These are phyloP conservation scores for Tetradesmus lagerheimii DNA, from an alignment of 139 green algal species.

Conservation along the genomic window DNA sequence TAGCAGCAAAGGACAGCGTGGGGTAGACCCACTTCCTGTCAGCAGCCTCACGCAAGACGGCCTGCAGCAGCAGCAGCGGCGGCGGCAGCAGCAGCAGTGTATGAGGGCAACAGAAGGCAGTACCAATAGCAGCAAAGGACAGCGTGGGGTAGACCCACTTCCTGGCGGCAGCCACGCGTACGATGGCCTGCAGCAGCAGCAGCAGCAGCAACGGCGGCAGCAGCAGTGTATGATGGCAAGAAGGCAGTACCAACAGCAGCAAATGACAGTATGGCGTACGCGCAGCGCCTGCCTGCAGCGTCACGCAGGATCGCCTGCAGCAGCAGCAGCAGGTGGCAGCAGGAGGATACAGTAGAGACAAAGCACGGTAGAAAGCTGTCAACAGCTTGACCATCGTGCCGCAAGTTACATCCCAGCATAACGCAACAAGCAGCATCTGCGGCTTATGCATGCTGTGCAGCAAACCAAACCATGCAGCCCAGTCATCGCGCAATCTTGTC, in stretches of 20 bases:
- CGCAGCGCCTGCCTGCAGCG: conserved; percentile 62
- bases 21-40: conserved; percentile 81
- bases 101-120: neutral
- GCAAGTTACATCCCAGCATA: too few species aligned
- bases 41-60: neutral
- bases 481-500: too few species aligned
- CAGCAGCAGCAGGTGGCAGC: too few species aligned
- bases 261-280: conserved; percentile 75
- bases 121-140: neutral
- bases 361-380: too few species aligned
- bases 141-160: conserved; percentile 85
- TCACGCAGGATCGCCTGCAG: too few species aligned
- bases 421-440: too few species aligned
- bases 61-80: neutral
- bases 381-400: too few species aligned
- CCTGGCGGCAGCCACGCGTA: neutral
- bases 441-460: too few species aligned
- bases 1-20: conserved; percentile 57
- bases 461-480: too few species aligned
- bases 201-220: too few species aligned
- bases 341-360: too few species aligned
- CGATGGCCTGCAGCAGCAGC: neutral
- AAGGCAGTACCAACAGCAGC: neutral
- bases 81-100: neutral
- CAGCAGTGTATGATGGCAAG: neutral